Conservation (phyloP, 352 stramenopile species). For the Phytophthora crassamura region DNA sequence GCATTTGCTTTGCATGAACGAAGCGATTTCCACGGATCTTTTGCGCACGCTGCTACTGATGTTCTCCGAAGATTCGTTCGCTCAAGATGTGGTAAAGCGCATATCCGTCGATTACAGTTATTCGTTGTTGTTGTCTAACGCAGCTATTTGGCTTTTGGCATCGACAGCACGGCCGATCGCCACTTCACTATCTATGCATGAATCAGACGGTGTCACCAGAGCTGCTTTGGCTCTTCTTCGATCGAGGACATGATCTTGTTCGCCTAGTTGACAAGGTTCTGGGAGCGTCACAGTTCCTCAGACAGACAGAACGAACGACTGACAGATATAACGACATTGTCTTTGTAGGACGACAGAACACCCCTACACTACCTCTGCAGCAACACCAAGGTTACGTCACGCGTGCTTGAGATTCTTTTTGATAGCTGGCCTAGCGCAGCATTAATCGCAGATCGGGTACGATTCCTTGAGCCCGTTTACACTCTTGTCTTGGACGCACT, state of each 20-base stretch:
- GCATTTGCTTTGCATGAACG: conserved; percentile 76
- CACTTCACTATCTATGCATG: conserved; percentile 79
- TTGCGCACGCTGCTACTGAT: conserved; percentile 54
- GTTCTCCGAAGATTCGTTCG: conserved; percentile 50
- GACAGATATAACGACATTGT: not conserved
- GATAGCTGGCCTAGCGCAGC: conserved; percentile 68
- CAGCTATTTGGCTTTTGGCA: not conserved
- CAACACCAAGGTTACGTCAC: conserved; percentile 56
- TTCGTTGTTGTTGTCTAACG: not conserved
- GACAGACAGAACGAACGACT: not conserved
- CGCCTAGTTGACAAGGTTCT: conserved; percentile 61
- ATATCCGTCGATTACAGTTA: conserved; percentile 14
- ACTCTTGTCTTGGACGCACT: not conserved
- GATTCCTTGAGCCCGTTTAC: not conserved
- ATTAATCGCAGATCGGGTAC: conserved; percentile 59
- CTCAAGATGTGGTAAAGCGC: conserved; percentile 54
- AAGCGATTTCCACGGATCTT: conserved; percentile 40
- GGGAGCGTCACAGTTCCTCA: not conserved
- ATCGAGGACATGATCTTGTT: conserved; percentile 59
- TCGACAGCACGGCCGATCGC: conserved; percentile 55
- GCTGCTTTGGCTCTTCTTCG: conserved; percentile 77
- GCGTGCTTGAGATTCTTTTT: conserved; percentile 73
- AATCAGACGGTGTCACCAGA: conserved; percentile 60
- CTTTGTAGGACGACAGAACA: conserved; percentile 55
- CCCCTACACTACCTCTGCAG: conserved; percentile 70